These are phyloP conservation scores for Russula earlei DNA, from an alignment of 768 basidiomycete genomes.

Conservation along the genomic window DNA sequence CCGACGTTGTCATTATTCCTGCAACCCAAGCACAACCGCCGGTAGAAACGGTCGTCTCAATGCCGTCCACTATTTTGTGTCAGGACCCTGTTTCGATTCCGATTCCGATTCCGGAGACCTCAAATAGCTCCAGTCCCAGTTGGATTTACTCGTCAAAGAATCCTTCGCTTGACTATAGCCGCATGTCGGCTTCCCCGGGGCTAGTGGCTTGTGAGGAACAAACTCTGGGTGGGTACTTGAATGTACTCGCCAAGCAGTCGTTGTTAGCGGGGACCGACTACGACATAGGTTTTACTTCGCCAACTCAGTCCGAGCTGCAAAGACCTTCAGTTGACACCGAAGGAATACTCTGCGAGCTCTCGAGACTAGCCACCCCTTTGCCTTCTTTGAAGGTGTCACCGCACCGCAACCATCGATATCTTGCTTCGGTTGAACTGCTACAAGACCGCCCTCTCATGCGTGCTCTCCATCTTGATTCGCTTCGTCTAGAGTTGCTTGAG, in stretches of 20 bases:
- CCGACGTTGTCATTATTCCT: not conserved
- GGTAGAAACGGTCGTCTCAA: not conserved
- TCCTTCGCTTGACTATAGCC: not conserved
- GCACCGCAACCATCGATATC: conserved; percentile 45
- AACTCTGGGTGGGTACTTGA: conserved; percentile 20
- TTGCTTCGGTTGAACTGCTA: conserved; percentile 58
- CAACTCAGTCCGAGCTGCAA: not conserved
- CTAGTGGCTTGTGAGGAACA: conserved; percentile 1
- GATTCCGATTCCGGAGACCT: not conserved
- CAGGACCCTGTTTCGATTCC: not conserved
- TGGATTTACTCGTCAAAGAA: not conserved
- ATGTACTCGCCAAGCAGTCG: conserved; percentile 33
- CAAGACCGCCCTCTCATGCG: conserved; percentile 58
- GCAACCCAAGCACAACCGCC: not conserved
- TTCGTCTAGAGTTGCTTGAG: conserved; percentile 52
- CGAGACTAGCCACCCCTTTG: not conserved
- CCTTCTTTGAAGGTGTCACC: conserved; percentile 21
- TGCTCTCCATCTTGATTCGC: conserved; percentile 36
- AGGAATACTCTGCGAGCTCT: not conserved
- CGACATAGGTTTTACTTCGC: not conserved
- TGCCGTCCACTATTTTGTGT: not conserved
- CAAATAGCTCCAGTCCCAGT: not conserved
- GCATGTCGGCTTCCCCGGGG: not conserved
- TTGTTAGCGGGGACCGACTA: conserved; percentile 26
- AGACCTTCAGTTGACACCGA: not conserved